Conservation (phyloP, 129 eudicot genomes). For the sunflower (Helianthus annuus) region DNA sequence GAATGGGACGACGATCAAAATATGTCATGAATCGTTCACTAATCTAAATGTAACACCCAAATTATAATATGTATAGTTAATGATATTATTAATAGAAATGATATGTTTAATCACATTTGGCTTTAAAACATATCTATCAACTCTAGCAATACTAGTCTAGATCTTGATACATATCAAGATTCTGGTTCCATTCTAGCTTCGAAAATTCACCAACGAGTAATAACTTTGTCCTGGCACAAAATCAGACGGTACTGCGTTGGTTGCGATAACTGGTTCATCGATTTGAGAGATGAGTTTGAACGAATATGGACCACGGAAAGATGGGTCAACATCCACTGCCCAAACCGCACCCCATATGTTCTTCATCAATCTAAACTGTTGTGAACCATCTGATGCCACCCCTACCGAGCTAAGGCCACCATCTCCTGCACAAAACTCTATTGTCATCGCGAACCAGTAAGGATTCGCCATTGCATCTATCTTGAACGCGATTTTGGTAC, state of each 20-base stretch:
- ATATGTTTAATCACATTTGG: not conserved
- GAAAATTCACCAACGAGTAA: slow-evolving; percentile 47
- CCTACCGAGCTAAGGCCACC: slow-evolving; percentile 45
- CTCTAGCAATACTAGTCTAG: not conserved
- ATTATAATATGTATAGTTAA: not conserved
- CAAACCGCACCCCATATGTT: slow-evolving; percentile 64
- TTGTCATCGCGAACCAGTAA: slow-evolving; percentile 44
- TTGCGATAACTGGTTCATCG: slow-evolving; percentile 33
- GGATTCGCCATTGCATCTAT: slow-evolving; percentile 45
- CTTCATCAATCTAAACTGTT: slow-evolving; percentile 33
- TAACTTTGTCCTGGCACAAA: slow-evolving; percentile 45
- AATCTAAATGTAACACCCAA: not conserved
- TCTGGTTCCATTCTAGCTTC: slow-evolving; percentile 16
- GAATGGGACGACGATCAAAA: too few relatives aligned
- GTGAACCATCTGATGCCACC: slow-evolving; percentile 30
- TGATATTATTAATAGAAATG: not conserved
- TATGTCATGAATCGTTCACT: not conserved
- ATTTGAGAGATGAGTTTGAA: slow-evolving; percentile 26
- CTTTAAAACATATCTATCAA: not conserved
- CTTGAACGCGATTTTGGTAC: slow-evolving; percentile 39
- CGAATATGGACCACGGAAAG: slow-evolving; percentile 43
- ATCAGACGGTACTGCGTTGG: slow-evolving; percentile 41
- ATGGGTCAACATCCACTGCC: slow-evolving; percentile 35
- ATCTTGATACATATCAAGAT: slow-evolving; percentile 26
- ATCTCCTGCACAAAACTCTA: slow-evolving; percentile 48